Base-by-base conservation (phyloP, 768 basidiomycete species). In the Serendipita sp. region DNA sequence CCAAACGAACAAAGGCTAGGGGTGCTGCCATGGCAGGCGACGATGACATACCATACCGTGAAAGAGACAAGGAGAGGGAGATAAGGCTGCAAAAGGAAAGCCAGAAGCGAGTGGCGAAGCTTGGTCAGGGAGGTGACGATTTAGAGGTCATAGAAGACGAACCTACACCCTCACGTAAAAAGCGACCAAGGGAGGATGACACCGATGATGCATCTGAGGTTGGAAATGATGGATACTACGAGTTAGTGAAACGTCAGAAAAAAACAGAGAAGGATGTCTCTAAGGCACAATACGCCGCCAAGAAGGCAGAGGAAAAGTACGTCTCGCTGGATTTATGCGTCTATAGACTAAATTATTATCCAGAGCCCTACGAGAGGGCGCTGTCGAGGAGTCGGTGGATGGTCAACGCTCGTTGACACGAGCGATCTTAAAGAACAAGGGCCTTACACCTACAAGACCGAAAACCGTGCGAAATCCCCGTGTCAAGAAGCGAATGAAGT, bases 381-480 rank as follows among this genome's bases (percentile, higher is more conserved):
- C 70, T 8, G 24, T 68, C 28, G 79, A 79, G 24, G 77, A 77
- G 56, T 65, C 70, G n/a, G 74, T 74, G 13, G 76, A 75, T 64
- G 94, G 95, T 3, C 96, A 92, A 45, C 88, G 96, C 30, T 84
- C 86, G 5, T 81, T 96, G 67, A 93, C 92, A 4, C 84, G 91
- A 10, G 85, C 91, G 3, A 99, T 99, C 70, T 79, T 97, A 70
- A 85, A 86, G 70, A 99, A 99, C 81, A 88, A 85, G 71, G 95
- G 96, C 65, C 83, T 98, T 63, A 97, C 94, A 15, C 94, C 95
- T 3, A 84, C 80, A 67, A 84, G 96, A 65, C 78, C 88, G 47
- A 97, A 98, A 76, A 80, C 81, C 64, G 90, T 92, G 44, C 90
- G 94, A 68, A 99, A 99, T 76, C 94, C 95, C 46, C 85, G 96